Base-by-base conservation (phyloP, 345 rosid genomes). In the Euclidium syriacum region DNA sequence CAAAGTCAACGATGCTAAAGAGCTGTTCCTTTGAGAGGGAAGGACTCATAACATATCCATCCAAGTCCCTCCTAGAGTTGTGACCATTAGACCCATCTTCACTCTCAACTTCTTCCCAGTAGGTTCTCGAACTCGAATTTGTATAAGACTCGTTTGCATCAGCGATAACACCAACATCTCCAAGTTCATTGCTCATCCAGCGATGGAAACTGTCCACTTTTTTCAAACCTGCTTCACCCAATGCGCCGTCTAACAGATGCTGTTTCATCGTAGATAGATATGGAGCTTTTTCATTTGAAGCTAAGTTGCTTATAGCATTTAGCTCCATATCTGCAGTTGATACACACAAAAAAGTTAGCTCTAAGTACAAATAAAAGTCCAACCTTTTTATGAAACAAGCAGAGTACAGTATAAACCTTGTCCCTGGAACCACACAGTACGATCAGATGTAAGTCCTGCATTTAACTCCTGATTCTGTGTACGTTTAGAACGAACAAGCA, bases 101-200 rank as follows among this genome's bases (percentile, higher is more conserved):
- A 78, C 71, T 66, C 64, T 83, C 90, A 43, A 78, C 84, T 1
- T 79, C 70, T 26, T 77, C 86, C 97, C 96, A 87, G 56, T 78
- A 80, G 33, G 83, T 52, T 57, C 75, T 80, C 7, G 85, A 75
- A 76, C 66, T 81, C 42, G 96, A 75, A 17, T 80, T 85, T 54
- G 76, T 52, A 62, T 54, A 79, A 14, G 83, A 69, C 61, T 83
- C 91, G 23, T 76, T 78, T 49, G 87, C 90, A 70, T 87, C 89
- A 68, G 80, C 91, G 34, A 84, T 82, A 68, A 80, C 97, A 73
- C 77, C 79, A 48, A 86, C 96, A 73, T 94, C 96, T 69, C 81
- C 95, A 58, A 94, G 87, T 76, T 87, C 97, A 71, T 81, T 90
- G 71, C 88, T 85, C 91, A 87, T 84, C 99, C 99, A 90, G 43